Evolutionary conservation across 2,329 filamentous ascomycete species (phyloP), one percentile per base, ranked within the genome.

Genomic region (Cytospora paraplurivora): DNA sequence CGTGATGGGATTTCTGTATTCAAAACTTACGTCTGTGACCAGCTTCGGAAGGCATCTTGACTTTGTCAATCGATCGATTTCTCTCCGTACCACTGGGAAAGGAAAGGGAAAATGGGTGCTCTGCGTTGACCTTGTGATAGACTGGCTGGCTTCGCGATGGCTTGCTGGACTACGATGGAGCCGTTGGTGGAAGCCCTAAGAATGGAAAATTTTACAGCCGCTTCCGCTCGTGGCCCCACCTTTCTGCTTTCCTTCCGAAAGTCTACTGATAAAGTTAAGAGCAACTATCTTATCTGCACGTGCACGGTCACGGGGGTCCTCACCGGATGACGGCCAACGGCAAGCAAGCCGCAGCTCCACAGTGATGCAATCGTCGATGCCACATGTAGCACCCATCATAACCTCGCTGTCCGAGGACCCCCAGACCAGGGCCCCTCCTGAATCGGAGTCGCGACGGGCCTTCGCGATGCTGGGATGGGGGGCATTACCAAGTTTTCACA

Each of bases 41-140:
- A 78, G 89, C 85, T 87, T 92, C 90, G 78, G 90, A 89, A 90
- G 89, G 87, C 91, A 95, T 95, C 81, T 86, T 93, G 88, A 82
- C 81, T 63, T 65, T 53, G 62, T 58, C 62, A 47, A 59, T 63
- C 56, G 58, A 57, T 59, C 63, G 56, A 63, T 61, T 65, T 67
- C 63, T 65, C 63, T 67, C 65, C 65, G 65, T 65, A 56, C 62
- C 65, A 65, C 62, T 71, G 71, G 71, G 74, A 72, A 76, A 74
- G 73, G 73, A 77, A 76, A 76, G 79, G 77, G 78, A 75, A 72
- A 74, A 72, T 64, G 62, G 62, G 33, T 52, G 50, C 75, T 75
- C 78, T 74, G 76, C 76, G 69, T 69, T 59, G 59, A 66, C 65
- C 67, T 68, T 65, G 69, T 63, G 71, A 70, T 70, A 65, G 67